Evolutionary conservation across 202 grass and related monocot species (phyloP).

Genomic region (Panicum hallii): DNA sequence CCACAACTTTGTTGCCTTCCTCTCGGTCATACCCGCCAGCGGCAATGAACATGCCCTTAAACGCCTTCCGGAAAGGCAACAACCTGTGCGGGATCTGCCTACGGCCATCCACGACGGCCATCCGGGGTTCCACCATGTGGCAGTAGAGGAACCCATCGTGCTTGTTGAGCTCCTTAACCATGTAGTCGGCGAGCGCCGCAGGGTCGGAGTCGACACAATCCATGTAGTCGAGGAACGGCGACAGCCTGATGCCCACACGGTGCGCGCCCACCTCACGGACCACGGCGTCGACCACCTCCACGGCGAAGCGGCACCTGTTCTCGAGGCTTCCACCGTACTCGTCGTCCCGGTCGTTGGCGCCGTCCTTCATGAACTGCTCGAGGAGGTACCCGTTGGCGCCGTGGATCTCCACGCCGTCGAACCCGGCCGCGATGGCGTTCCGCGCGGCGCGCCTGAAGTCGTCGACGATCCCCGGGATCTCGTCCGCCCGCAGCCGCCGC

Average conservation of each 20-base stretch:
- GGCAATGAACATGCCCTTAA: slow-evolving; percentile 45
- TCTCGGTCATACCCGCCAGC: slow-evolving; percentile 54
- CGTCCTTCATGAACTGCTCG: slow-evolving; percentile 65
- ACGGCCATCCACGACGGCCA: slow-evolving; percentile 3
- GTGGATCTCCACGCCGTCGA: slow-evolving; percentile 77
- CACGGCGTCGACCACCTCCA: slow-evolving; percentile 54
- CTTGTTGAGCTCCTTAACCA: slow-evolving; percentile 46
- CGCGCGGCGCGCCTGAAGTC: slow-evolving; percentile 62
- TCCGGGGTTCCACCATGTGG: slow-evolving; percentile 47
- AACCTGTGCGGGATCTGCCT: slow-evolving; percentile 42
- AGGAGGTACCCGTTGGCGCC: slow-evolving; percentile 50
- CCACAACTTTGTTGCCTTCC: slow-evolving; percentile 64
- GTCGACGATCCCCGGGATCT: slow-evolving; percentile 56
- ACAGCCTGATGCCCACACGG: slow-evolving; percentile 52
- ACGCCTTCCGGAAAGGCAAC: slow-evolving; percentile 37
- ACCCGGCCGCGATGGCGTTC: slow-evolving; percentile 70
- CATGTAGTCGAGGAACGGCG: slow-evolving; percentile 44
- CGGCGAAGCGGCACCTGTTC: slow-evolving; percentile 55
- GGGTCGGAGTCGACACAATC: slow-evolving; percentile 54
- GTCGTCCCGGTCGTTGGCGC: slow-evolving; percentile 52
- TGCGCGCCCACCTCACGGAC: slow-evolving; percentile 46
- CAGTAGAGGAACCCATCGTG: slow-evolving; percentile 42
- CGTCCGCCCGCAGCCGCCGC: slow-evolving; percentile 26
- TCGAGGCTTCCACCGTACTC: slow-evolving; percentile 53
- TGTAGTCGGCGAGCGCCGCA: slow-evolving; percentile 47